phyloP scores from a whole-genome alignment of 768 basidiomycete genomes.

The Phanerochaete carnosa region DNA sequence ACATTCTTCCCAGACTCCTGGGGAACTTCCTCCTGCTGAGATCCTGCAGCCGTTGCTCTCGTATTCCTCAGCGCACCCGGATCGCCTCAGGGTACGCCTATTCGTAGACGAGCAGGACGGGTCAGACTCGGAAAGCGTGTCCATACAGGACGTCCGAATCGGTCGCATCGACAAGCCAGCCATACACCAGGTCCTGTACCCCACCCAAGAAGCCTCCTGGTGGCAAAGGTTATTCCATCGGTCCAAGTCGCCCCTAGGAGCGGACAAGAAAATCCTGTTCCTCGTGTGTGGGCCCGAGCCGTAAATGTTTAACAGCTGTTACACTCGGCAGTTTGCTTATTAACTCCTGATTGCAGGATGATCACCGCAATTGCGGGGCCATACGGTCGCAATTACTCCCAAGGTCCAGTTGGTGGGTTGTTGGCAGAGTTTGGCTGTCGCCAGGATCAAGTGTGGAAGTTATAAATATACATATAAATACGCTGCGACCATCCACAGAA shows the following conservation, averaged over 20 bases:
- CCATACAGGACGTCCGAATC: constrained; percentile 28
- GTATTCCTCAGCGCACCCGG: constrained; percentile 49
- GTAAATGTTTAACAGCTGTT: constrained; percentile 33
- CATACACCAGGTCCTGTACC: constrained; percentile 41
- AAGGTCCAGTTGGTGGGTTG: constrained; percentile 67
- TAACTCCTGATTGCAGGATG: constrained; percentile 53
- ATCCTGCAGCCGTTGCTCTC: constrained; percentile 52
- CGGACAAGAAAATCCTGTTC: constrained; percentile 51
- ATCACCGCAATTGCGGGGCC: constrained; percentile 71
- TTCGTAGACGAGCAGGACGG: constrained; percentile 53
- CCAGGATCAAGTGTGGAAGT: constrained; percentile 65
- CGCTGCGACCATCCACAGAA: too few species aligned
- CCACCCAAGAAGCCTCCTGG: constrained; percentile 26
- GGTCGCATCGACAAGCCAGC: constrained; percentile 55
- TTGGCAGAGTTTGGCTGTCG: constrained; percentile 61
- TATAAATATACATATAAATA: constrained; percentile 34
- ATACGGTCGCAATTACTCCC: constrained; percentile 71
- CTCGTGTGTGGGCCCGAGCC: constrained; percentile 83
- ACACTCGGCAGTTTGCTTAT: constrained; percentile 3
- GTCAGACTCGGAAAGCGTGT: constrained; percentile 14
- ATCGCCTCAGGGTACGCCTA: constrained; percentile 51
- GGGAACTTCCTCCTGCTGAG: constrained; percentile 65
- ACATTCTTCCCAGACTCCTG: constrained; percentile 60
- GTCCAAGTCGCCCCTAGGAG: constrained; percentile 12
- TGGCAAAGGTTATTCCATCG: constrained; percentile 26